phyloP scores from a whole-genome alignment of 2,329 filamentous ascomycete genomes.

The Penicillium sp. region DNA sequence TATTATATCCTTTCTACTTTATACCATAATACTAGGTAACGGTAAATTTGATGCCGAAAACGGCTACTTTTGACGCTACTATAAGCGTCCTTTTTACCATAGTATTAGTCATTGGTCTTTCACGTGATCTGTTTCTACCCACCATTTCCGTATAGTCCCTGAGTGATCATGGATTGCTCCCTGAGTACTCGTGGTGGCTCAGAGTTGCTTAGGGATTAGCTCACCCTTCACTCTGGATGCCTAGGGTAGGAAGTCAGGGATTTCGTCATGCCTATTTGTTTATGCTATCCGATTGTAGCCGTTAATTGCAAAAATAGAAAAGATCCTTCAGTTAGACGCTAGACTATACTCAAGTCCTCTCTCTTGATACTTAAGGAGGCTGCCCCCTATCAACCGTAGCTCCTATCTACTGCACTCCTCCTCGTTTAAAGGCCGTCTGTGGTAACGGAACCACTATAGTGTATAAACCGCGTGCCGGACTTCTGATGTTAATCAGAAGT shows the following conservation, averaged over 20 bases:
- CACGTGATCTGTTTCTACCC: neutral
- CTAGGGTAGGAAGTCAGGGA: neutral
- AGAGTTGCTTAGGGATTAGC: constrained; percentile 2
- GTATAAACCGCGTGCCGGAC: too few species aligned
- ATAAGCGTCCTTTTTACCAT: constrained; percentile 5
- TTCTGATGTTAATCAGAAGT: too few species aligned
- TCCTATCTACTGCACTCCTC: neutral
- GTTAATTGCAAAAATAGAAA: neutral
- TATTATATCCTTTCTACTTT: neutral
- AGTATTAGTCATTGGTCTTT: neutral
- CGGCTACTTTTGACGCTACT: constrained; percentile 1
- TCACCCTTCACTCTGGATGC: constrained; percentile 3
- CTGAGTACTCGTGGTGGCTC: constrained; percentile 1
- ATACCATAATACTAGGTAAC: neutral
- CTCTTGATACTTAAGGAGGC: constrained; percentile 4
- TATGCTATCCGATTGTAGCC: constrained; percentile 1
- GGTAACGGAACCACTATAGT: too few species aligned
- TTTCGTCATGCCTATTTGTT: neutral
- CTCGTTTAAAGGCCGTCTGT: too few species aligned
- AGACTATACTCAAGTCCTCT: neutral
- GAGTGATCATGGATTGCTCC: neutral
- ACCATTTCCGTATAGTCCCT: neutral
- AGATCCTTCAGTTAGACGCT: neutral
- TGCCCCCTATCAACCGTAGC: neutral
- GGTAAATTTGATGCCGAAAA: too few species aligned